These are phyloP conservation scores for Moesziomyces sp. DNA, from an alignment of 1,284 basidiomycete species.

Conservation along the genomic window DNA sequence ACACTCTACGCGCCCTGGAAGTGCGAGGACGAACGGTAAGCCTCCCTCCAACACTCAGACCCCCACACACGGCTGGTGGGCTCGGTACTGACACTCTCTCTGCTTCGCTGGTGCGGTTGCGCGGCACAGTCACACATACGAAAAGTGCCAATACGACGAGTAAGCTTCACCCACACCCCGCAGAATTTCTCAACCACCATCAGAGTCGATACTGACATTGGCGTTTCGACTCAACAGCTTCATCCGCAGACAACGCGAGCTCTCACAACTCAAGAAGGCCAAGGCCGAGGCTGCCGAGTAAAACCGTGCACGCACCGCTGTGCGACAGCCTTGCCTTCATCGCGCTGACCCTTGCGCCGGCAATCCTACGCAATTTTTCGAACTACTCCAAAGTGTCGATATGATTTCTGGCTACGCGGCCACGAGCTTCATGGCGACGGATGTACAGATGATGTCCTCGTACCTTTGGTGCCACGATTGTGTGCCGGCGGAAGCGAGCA, in stretches of 20 bases:
- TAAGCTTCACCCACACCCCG: conserved; percentile 27
- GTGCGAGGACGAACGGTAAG: conserved; percentile 78
- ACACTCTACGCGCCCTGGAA: conserved; percentile 82
- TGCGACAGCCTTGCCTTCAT: too few relatives aligned
- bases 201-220: background rate
- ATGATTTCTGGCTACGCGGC: conserved; percentile 10
- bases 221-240: conserved; percentile 30
- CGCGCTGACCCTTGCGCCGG: background rate
- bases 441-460: conserved; percentile 45
- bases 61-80: background rate
- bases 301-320: background rate
- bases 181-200: too few relatives aligned
- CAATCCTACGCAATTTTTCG: background rate
- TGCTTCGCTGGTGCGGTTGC: too few relatives aligned
- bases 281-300: conserved; percentile 35
- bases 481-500: conserved; percentile 5
- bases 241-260: conserved; percentile 53
- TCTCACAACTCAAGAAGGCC: conserved; percentile 48
- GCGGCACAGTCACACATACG: conserved; percentile 59
- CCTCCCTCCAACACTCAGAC: background rate
- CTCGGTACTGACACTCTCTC: conserved; percentile 8
- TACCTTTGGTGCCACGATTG: conserved; percentile 6
- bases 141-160: conserved; percentile 66
- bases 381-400: background rate
- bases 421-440: conserved; percentile 50